Evolutionary conservation across 352 stramenopile genomes (phyloP), one percentile per base, ranked within the genome.

Genomic region (Thalassiosira hispida): DNA sequence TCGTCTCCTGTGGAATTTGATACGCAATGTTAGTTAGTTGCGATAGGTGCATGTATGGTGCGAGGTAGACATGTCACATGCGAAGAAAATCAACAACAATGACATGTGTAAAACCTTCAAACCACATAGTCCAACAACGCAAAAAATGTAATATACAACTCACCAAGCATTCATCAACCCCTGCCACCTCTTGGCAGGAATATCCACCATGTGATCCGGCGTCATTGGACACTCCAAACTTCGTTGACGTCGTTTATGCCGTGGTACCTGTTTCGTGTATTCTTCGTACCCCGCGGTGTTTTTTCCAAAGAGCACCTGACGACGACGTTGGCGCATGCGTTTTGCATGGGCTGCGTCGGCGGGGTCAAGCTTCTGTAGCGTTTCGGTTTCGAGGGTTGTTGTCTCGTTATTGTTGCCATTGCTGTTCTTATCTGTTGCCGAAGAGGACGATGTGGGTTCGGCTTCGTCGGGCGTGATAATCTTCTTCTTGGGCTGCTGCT

Each of bases 201-300:
- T 87, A 53, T 92, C 85, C 23, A 86, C 35, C 12, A 68, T 88
- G 53, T 87, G 62, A 87, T 93, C 86, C 2, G 88, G 88, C 25
- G 88, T 93, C 12, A 67, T 70, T 2, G 88, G 88, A 53, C 84
- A 86, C n/a, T 89, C 75, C 77, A 88, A 83, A 57, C 44, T 85
- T 60, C 81, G 77, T 33, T 53, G 57, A 22, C 63, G 76, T 25
- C 88, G 72, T 53, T 87, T 78, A 12, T 90, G 46, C 60, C 82
- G 83, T 0, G 88, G 85, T 46, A 93, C 67, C 29, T 84, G 60
- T 25, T 81, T 72, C 5, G 67, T 60, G 63, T 92, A 93, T 62
- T 83, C 81, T 64, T 89, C 81, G 46, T 93, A 93, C 7, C 88
- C 88, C 9, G 75, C 64, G 0, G 88, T 93, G 44, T 93, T 93